phyloP scores from a whole-genome alignment of 1,284 basidiomycete species.

The Phenoliferia sp. region DNA sequence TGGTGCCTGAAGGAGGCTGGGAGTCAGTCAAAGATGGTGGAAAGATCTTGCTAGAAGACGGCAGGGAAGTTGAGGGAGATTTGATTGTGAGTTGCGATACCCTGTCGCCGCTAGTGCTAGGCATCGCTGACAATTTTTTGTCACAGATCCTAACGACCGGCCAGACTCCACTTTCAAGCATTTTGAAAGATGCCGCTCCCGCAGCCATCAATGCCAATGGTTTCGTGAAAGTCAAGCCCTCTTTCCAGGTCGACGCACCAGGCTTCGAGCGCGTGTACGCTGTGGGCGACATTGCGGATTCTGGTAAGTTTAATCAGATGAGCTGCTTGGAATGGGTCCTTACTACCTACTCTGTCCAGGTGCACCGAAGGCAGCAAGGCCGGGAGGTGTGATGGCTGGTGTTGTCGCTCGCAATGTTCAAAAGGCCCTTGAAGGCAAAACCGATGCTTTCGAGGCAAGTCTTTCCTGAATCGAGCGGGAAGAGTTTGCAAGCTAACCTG shows the following conservation, averaged over 20 bases:
- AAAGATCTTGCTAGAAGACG: slow-evolving; percentile 43
- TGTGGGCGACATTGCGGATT: slow-evolving; percentile 62
- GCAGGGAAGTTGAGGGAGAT: slow-evolving; percentile 58
- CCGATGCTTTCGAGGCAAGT: slow-evolving; percentile 1
- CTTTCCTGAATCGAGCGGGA: background rate
- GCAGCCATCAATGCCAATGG: slow-evolving; percentile 17
- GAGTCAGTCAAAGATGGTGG: slow-evolving; percentile 20
- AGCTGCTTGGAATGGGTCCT: background rate
- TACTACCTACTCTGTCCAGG: slow-evolving; percentile 43
- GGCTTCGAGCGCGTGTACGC: slow-evolving; percentile 59
- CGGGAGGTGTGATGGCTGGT: slow-evolving; percentile 37
- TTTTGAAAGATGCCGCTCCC: slow-evolving; percentile 52
- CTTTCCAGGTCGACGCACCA: slow-evolving; percentile 42
- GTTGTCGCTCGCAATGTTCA: slow-evolving; percentile 41
- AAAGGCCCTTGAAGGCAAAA: slow-evolving; percentile 36
- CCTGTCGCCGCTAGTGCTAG: background rate
- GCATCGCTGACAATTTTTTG: background rate
- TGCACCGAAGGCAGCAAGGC: slow-evolving; percentile 55
- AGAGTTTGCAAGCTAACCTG: background rate
- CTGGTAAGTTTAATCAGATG: slow-evolving; percentile 4
- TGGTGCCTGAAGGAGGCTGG: slow-evolving; percentile 39
- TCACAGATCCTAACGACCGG: slow-evolving; percentile 65
- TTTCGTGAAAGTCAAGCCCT: slow-evolving; percentile 23
- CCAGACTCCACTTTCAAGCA: slow-evolving; percentile 60
- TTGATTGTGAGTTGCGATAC: slow-evolving; percentile 55